Percentiles rank a stretch among this genome's conserved stretches.
Evolutionary conservation across 352 stramenopile genomes (phyloP).

Genomic region (Phytophthora multivora): DNA sequence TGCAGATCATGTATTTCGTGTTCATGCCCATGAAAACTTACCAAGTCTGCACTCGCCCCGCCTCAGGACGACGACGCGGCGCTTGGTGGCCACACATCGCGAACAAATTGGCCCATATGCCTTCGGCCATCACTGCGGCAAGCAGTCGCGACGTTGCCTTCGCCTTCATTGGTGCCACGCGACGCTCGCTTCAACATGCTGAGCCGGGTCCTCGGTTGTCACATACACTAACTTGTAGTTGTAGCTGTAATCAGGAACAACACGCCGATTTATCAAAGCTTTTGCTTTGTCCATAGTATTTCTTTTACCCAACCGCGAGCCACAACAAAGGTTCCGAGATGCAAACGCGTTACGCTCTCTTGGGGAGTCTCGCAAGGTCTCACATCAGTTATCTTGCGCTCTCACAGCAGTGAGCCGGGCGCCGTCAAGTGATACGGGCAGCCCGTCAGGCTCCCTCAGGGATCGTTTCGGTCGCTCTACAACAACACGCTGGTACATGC

Average conservation of each 20-base stretch:
- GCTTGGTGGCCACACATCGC: background rate
- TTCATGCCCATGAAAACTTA: no score
- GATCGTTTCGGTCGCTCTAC: background rate
- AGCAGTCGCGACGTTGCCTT: background rate
- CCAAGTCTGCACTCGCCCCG: background rate
- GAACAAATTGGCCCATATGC: background rate
- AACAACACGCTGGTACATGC: conserved; percentile 5
- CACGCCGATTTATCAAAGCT: background rate
- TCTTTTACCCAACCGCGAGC: background rate
- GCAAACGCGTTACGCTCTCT: background rate
- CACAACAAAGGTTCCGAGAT: background rate
- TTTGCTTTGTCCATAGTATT: background rate
- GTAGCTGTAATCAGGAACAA: background rate
- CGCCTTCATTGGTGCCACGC: conserved; percentile 3
- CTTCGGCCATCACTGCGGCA: background rate
- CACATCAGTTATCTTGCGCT: background rate
- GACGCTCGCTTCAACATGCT: conserved; percentile 8
- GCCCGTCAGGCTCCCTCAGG: background rate
- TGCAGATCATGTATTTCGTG: no score
- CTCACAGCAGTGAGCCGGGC: conserved; percentile 1
- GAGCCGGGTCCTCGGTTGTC: conserved; percentile 5
- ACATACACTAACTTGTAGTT: no score
- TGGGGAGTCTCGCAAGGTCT: no score
- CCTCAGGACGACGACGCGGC: conserved; percentile 12
- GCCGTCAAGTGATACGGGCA: background rate